Conservation (phyloP, 176 grass and related monocot genomes). For the Calamus simplicifolius region DNA sequence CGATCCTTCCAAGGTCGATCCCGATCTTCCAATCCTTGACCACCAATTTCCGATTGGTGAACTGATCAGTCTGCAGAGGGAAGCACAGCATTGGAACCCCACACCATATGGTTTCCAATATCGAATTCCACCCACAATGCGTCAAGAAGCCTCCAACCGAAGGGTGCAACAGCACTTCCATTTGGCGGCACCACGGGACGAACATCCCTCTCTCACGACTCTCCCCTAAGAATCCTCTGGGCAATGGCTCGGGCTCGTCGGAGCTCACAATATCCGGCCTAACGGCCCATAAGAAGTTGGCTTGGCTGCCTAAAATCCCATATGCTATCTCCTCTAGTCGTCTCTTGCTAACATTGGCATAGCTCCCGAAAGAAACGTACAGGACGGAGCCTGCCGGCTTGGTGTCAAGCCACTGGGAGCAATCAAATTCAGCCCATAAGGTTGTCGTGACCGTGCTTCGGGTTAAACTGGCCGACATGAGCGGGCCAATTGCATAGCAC, state of each 20-base stretch:
- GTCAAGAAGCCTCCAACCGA: conserved; percentile 46
- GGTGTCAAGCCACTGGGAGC: conserved; percentile 40
- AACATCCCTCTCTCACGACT: conserved; percentile 25
- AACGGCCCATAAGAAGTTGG: conserved; percentile 56
- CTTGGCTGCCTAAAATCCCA: conserved; percentile 46
- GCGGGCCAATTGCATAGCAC: conserved; percentile 62
- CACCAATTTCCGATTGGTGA: conserved; percentile 49
- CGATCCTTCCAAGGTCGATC: conserved; percentile 32
- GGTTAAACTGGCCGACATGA: conserved; percentile 44
- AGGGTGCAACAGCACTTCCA: conserved; percentile 50
- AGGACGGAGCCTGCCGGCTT: conserved; percentile 35
- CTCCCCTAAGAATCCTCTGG: conserved; percentile 22
- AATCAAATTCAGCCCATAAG: conserved; percentile 54
- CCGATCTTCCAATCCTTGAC: conserved; percentile 41
- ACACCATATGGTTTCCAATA: conserved; percentile 57
- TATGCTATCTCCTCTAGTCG: conserved; percentile 48
- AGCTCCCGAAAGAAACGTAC: conserved; percentile 81
- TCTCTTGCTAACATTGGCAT: conserved; percentile 28
- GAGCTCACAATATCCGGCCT: conserved; percentile 55
- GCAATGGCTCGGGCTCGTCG: conserved; percentile 47
- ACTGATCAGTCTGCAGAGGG: conserved; percentile 60
- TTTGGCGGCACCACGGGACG: conserved; percentile 67
- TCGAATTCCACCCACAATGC: conserved; percentile 79
- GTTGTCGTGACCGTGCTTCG: conserved; percentile 42
- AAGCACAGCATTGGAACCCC: conserved; percentile 70